Conservation (phyloP, 2,329 filamentous ascomycete genomes). For the Leptoxyphium fumago region DNA sequence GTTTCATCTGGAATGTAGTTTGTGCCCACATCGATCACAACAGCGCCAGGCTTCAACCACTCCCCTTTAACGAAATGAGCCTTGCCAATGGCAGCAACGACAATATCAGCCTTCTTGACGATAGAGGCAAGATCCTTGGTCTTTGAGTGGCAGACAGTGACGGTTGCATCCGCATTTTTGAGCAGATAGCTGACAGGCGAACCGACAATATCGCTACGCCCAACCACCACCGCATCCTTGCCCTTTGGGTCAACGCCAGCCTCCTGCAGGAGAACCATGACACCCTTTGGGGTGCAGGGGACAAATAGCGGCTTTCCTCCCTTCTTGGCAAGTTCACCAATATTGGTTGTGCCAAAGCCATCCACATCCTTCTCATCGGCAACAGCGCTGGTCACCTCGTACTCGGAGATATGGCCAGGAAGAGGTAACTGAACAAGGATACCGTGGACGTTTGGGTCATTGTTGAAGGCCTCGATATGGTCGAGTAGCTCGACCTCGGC, state of each 20-base stretch:
- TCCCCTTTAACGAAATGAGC: conserved; percentile 82
- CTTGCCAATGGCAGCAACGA: conserved; percentile 83
- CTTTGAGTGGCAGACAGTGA: conserved; percentile 89
- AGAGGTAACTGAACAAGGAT: conserved; percentile 89
- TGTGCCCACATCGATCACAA: conserved; percentile 94
- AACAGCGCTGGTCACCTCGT: conserved; percentile 77
- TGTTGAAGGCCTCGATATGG: conserved; percentile 68
- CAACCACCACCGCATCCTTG: conserved; percentile 88
- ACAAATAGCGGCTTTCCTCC: conserved; percentile 80
- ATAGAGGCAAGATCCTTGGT: conserved; percentile 59
- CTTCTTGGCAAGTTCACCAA: conserved; percentile 91
- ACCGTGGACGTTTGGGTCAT: conserved; percentile 73
- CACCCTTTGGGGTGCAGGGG: conserved; percentile 91
- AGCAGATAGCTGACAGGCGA: conserved; percentile 92
- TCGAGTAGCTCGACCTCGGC: conserved; percentile 76
- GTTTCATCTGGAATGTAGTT: conserved; percentile 84
- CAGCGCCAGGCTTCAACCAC: conserved; percentile 86
- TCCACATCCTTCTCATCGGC: conserved; percentile 94
- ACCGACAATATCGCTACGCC: conserved; percentile 92
- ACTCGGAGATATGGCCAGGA: conserved; percentile 79
- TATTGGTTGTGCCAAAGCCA: conserved; percentile 86
- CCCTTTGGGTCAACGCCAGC: conserved; percentile 69
- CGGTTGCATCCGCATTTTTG: conserved; percentile 89
- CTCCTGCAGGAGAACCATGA: conserved; percentile 82
- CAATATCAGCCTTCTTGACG: conserved; percentile 71